phyloP scores from a whole-genome alignment of 139 green algal genomes.

The Tetratostichococcus sp. region DNA sequence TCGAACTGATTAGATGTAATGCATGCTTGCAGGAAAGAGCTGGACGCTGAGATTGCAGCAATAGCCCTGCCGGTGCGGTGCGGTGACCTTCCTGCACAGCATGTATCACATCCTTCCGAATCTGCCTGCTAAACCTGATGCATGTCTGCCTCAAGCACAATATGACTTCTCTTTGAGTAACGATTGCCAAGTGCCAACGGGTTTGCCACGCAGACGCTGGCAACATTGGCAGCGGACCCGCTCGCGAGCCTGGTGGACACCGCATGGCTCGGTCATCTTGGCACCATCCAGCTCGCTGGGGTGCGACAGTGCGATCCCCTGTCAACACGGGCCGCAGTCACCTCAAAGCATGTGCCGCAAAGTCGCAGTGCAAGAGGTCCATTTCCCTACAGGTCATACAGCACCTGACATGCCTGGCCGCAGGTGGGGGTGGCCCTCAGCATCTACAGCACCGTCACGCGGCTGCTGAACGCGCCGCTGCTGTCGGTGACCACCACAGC shows the following conservation, averaged over 20 bases:
- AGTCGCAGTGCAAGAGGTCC: too few species aligned
- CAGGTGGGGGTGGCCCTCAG: constrained; percentile 55
- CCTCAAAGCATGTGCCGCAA: too few species aligned
- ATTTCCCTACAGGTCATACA: too few species aligned
- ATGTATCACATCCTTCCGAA: too few species aligned
- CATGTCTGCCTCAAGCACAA: too few species aligned
- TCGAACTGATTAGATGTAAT: too few species aligned
- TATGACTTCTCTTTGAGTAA: too few species aligned
- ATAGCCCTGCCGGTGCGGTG: constrained; percentile 49
- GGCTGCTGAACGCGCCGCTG: constrained; percentile 73
- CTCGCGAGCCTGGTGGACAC: constrained; percentile 66
- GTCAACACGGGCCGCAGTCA: too few species aligned
- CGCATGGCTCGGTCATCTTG: constrained; percentile 59
- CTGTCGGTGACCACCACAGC: constrained; percentile 65
- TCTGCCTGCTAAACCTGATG: too few species aligned
- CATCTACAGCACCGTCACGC: constrained; percentile 68
- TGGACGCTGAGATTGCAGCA: constrained; percentile 42
- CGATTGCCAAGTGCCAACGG: background rate
- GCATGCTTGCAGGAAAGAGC: background rate
- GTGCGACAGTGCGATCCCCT: background rate
- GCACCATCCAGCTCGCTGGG: constrained; percentile 10
- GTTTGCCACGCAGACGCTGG: constrained; percentile 33
- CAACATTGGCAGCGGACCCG: constrained; percentile 65
- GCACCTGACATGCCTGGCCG: too few species aligned
- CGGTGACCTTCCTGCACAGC: too few species aligned